Base-by-base conservation (phyloP, 345 rosid genomes). In the Excoecaria cochinchinensis region DNA sequence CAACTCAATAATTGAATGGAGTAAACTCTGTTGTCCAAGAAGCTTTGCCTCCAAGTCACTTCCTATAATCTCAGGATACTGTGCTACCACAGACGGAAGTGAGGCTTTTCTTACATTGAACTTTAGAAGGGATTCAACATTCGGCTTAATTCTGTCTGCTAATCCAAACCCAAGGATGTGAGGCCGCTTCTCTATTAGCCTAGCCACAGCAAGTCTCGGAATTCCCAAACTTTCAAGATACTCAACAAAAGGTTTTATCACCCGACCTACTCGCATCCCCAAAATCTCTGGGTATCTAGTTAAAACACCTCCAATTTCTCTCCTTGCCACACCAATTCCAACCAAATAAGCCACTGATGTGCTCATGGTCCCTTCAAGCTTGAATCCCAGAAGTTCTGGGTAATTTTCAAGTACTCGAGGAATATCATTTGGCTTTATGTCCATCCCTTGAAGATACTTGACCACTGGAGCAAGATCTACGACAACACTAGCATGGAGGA, bases 321-420 rank as follows among this genome's bases (percentile, higher is more conserved):
- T 94, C 85, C 97, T 89, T 48, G 94, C 87, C 55, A 92, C 91
- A 61, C 96, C 98, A 73, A 94, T 92, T 69, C 96, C 98, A 21
- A 89, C 89, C 80, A 94, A 74, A 83, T 90, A 94, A 82, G 98
- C 96, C 19, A 92, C 94, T 3, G 98, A 92, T 21, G 98, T 94
- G 83, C 98, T 92, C 96, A 92, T 94, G 13, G 97, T 94, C 48
- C 98, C 98, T 85, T 94, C 97, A 42, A 94, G 93, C 87, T 94
- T 94, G 83, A 94, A 92, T 24, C 98, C 98, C 65, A 94, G 72
- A 48, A 94, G 89, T 78, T 92, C 98, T 3, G 97, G 98, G 79
- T 92, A 94, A 79, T 69, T 89, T 86, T 92, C 98, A 69, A 94
- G 97, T 69, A 94, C 98, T 47, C 91, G 83, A 74, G 97, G 94